Evolutionary conservation across 345 rosid genomes (phyloP).

Genomic region (Punica granatum): DNA sequence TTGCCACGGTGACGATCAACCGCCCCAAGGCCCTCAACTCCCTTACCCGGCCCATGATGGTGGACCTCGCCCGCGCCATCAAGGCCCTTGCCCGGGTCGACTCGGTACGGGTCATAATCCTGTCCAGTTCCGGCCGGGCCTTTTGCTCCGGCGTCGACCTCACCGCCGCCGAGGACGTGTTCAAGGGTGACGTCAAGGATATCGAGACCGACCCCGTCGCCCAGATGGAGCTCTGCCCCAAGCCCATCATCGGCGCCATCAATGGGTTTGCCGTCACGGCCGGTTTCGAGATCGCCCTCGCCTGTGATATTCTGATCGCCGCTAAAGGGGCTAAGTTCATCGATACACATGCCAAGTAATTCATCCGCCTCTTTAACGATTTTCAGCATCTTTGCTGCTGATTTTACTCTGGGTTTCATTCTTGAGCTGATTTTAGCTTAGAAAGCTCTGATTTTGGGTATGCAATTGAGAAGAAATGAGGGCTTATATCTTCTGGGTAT

Average conservation of each 20-base stretch:
- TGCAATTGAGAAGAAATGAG: neutral
- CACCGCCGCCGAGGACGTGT: conserved; percentile 76
- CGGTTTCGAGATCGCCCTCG: conserved; percentile 83
- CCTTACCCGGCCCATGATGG: conserved; percentile 66
- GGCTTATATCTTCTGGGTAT: no score
- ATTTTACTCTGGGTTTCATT: no score
- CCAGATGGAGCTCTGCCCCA: conserved; percentile 75
- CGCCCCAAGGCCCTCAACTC: conserved; percentile 92
- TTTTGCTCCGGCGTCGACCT: conserved; percentile 92
- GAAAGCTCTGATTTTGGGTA: neutral
- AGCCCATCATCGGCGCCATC: conserved; percentile 85
- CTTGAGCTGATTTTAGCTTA: neutral
- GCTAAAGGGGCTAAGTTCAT: conserved; percentile 70
- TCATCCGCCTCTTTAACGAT: neutral
- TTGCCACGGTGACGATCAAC: conserved; percentile 68
- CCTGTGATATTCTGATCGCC: conserved; percentile 79
- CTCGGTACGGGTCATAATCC: conserved; percentile 51
- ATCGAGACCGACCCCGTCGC: conserved; percentile 53
- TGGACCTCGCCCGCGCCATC: conserved; percentile 54
- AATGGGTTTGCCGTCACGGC: conserved; percentile 85
- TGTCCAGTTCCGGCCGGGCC: conserved; percentile 72
- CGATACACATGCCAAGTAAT: conserved; percentile 80
- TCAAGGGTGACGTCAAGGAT: conserved; percentile 92
- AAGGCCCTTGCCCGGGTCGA: conserved; percentile 46
- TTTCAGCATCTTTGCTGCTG: no score